Percentiles rank a stretch among this genome's conserved stretches.
Evolutionary conservation across 441 rosid genomes (phyloP).

Genomic region (Aquilaria agallochum): DNA sequence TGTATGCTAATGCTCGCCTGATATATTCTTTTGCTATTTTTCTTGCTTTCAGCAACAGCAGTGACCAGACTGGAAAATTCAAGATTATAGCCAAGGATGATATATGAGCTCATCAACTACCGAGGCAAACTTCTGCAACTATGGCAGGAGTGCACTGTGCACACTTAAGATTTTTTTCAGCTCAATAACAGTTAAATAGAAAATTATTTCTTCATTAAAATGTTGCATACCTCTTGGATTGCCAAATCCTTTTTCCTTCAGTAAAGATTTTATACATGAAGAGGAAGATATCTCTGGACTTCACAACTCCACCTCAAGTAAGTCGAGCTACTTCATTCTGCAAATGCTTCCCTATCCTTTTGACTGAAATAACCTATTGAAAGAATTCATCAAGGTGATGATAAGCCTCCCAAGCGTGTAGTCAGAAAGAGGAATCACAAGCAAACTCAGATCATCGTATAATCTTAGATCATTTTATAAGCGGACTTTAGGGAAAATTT

Average conservation of each 20-base stretch:
- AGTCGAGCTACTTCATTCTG: slow-evolving; percentile 94
- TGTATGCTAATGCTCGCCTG: not conserved
- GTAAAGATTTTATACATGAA: slow-evolving; percentile 50
- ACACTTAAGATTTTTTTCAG: too few relatives aligned
- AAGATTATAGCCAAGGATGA: slow-evolving; percentile 78
- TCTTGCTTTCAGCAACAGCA: slow-evolving; percentile 64
- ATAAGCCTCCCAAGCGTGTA: not conserved
- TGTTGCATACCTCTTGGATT: slow-evolving; percentile 60
- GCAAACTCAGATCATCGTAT: slow-evolving; percentile 36
- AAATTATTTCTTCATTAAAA: not conserved
- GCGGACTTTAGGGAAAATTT: slow-evolving; percentile 95
- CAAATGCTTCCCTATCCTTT: slow-evolving; percentile 64
- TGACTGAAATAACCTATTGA: slow-evolving; percentile 71
- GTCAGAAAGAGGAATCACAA: not conserved
- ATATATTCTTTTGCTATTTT: not conserved
- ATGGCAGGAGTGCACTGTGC: too few relatives aligned
- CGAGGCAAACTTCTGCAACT: not conserved
- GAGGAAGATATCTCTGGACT: slow-evolving; percentile 68
- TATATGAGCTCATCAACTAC: slow-evolving; percentile 19
- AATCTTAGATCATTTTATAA: slow-evolving; percentile 94
- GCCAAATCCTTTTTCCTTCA: slow-evolving; percentile 65
- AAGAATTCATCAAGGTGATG: slow-evolving; percentile 4
- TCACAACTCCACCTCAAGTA: slow-evolving; percentile 75
- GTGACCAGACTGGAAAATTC: slow-evolving; percentile 85
- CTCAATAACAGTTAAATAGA: too few relatives aligned